Base-by-base conservation (phyloP, 2,329 filamentous ascomycete species). In the Sporothrix humicola region DNA sequence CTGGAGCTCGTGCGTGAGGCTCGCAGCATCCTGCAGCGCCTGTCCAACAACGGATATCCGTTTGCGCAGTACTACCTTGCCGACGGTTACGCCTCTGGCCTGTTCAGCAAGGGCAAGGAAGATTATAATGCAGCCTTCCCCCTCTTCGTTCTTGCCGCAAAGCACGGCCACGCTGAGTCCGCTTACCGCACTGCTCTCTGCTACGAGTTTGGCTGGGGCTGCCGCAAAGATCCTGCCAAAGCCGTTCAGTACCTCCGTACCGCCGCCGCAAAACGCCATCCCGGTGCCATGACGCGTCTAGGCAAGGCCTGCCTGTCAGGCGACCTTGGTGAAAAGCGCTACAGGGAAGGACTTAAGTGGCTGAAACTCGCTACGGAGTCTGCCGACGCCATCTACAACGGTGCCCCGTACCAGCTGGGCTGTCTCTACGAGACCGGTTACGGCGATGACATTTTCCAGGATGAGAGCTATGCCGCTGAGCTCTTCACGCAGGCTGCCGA, bases 141-240 rank as follows among this genome's bases (percentile, higher is more conserved):
- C 9, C 89, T 98, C 44, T 99, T 99, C 80, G 88, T 97, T 52
- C 89, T 96, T 17, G 96, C 96, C 9, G 95, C 93, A 79, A 99
- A 98, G 84, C 96, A 98, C 83, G 96, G 96, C 46, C 96, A 99
- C 81, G 94, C 96, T 66, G 96, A 99, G 84, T 96, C 96, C 73
- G 95, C 92, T 50, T 99, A 98, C 82, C 92, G 96, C 72, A 92
- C 95, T 71, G 96, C 93, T 17, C 86, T 99, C 73, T 98, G 95
- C 84, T 98, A 98, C 83, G 96, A 99, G 82, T 98, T 98, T 82
- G 96, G 95, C 75, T 99, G 96, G 96, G 96, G 96, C 56, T 97
- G 92, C 79, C 91, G 94, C 73, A 94, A 94, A 79, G 94, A 98
- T 79, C 92, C 93, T 73, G 90, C 92, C 69, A 98, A 98, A 83